A percentile compares a stretch with the other conserved stretches of the same genome.
phyloP scores from a whole-genome alignment of 1,284 basidiomycete species.

The Cryptococcus amylolentus region DNA sequence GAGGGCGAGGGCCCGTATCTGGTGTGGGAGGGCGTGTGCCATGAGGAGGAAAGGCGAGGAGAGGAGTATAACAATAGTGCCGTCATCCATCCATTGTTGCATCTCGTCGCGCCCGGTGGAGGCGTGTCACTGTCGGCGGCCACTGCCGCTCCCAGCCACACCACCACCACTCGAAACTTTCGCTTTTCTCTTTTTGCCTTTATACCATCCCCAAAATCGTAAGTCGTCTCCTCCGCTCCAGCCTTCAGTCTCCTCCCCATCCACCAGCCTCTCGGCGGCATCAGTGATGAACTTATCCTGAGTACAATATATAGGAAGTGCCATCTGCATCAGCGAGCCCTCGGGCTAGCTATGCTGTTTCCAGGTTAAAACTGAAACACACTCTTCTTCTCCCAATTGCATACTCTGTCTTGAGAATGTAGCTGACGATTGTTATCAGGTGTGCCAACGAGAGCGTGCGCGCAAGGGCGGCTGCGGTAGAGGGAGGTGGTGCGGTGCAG shows the following conservation, averaged over 20 bases:
- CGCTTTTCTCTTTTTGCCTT: background rate
- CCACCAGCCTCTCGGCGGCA: too few species aligned
- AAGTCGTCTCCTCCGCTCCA: background rate
- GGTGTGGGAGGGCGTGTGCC: background rate
- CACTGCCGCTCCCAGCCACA: too few species aligned
- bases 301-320: slow-evolving; percentile 1
- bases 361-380: slow-evolving; percentile 1
- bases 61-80: too few species aligned
- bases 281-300: slow-evolving; percentile 1
- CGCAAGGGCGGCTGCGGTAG: background rate
- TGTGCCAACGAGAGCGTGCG: background rate
- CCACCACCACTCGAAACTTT: background rate
- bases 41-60: too few species aligned
- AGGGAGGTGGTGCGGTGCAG: background rate
- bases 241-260: background rate
- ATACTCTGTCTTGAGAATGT: background rate
- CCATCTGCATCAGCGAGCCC: background rate
- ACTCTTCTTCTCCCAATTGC: background rate
- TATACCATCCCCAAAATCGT: background rate
- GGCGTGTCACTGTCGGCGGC: too few species aligned
- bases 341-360: slow-evolving; percentile 1
- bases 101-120: too few species aligned
- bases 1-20: slow-evolving; percentile 17
- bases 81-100: too few species aligned
- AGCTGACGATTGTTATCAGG: background rate